These are phyloP conservation scores for Chlamydomonas sphaeroides DNA, from an alignment of 139 green algal genomes.

Conservation along the genomic window DNA sequence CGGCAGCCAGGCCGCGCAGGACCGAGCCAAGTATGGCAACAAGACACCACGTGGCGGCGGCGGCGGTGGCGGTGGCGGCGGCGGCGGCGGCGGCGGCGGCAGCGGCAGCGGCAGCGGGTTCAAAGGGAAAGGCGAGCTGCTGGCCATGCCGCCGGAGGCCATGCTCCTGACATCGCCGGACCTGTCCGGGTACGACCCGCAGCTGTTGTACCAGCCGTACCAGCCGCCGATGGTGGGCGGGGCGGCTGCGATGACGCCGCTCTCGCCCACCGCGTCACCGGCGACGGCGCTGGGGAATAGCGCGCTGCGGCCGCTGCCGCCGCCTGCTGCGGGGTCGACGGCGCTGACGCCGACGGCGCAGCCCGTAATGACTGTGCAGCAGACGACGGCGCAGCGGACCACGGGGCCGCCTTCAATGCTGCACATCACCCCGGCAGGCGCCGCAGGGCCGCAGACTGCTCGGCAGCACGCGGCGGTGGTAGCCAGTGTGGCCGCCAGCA, in stretches of 20 bases:
- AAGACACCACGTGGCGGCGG: constrained; percentile 40
- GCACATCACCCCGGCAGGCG: background rate
- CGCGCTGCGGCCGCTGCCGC: background rate
- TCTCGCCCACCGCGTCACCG: background rate
- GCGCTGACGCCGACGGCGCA: no score
- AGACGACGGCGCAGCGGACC: constrained; percentile 15
- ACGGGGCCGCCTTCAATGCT: background rate
- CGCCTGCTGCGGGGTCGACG: background rate
- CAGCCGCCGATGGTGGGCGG: constrained; percentile 4
- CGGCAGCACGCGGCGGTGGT: background rate
- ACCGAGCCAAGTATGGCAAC: constrained; percentile 11
- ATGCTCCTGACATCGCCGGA: background rate
- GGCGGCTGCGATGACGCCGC: background rate
- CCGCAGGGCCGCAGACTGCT: background rate
- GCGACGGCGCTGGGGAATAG: background rate
- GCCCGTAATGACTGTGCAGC: background rate
- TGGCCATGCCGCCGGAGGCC: background rate
- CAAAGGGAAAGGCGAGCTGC: constrained; percentile 14
- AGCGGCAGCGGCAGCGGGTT: background rate
- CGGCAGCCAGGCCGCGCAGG: background rate
- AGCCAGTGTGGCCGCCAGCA: background rate
- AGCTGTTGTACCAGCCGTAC: constrained; percentile 6
- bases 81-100: no score
- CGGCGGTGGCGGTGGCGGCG: no score
- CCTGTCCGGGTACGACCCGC: background rate